phyloP scores from a whole-genome alignment of 495 filamentous ascomycete species.

The Astrocystis sublimbata region DNA sequence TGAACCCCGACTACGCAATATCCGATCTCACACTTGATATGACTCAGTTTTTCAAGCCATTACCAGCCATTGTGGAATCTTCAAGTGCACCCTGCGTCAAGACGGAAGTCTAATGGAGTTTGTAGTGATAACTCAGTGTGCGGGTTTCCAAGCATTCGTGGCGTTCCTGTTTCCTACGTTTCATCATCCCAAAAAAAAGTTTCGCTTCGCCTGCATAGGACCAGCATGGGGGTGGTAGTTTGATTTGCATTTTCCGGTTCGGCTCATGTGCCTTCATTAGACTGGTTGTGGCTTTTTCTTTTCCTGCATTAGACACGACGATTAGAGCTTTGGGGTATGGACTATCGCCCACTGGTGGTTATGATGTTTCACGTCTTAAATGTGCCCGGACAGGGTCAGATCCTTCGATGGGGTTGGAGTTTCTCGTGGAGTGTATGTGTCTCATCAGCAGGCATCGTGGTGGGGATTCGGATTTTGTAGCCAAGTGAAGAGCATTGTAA shows the following conservation, averaged over 20 bases:
- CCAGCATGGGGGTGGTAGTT: conserved; percentile 35
- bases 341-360: conserved; percentile 27
- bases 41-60: conserved; percentile 62
- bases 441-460: conserved; percentile 31
- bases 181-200: conserved; percentile 35
- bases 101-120: conserved; percentile 30
- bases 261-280: conserved; percentile 43
- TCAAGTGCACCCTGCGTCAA: conserved; percentile 34
- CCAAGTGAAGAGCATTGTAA: conserved; percentile 7
- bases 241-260: conserved; percentile 47
- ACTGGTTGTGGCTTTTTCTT: conserved; percentile 38
- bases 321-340: conserved; percentile 33
- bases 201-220: conserved; percentile 44
- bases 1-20: conserved; percentile 61
- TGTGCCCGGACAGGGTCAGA: conserved; percentile 16
- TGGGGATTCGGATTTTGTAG: conserved; percentile 27
- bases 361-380: conserved; percentile 36
- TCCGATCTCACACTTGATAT: conserved; percentile 65
- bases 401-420: conserved; percentile 24
- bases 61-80: conserved; percentile 37
- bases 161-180: conserved; percentile 22
- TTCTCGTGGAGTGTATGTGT: conserved; percentile 29
- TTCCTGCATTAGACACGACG: conserved; percentile 37
- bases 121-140: conserved; percentile 2
- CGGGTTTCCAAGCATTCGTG: conserved; percentile 17